Evolutionary conservation across 1,284 basidiomycete genomes (phyloP).

Genomic region (Rhodotorula sp.): DNA sequence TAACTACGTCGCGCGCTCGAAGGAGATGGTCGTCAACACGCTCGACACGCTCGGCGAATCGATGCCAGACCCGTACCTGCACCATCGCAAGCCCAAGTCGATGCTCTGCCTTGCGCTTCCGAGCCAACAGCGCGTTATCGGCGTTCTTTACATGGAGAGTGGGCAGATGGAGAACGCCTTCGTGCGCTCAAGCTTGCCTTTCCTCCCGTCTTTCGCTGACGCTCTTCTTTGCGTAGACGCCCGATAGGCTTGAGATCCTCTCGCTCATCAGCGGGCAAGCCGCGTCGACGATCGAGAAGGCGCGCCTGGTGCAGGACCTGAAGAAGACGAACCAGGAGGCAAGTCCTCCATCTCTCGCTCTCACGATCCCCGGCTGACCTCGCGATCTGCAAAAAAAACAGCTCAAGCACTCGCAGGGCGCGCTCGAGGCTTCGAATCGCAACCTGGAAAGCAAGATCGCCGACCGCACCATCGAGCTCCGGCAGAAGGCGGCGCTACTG

Average conservation of each 20-base stretch:
- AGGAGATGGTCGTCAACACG: slow-evolving; percentile 33
- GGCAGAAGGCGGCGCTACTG: slow-evolving; percentile 23
- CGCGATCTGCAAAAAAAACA: not conserved
- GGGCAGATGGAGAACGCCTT: slow-evolving; percentile 38
- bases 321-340: slow-evolving; percentile 29
- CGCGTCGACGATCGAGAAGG: slow-evolving; percentile 36
- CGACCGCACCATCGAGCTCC: slow-evolving; percentile 32
- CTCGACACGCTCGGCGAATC: slow-evolving; percentile 28
- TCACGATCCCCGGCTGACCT: no score
- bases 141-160: slow-evolving; percentile 40
- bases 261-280: slow-evolving; percentile 39
- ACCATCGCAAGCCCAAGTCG: slow-evolving; percentile 25
- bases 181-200: not conserved
- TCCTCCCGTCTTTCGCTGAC: not conserved
- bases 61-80: slow-evolving; percentile 28
- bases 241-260: slow-evolving; percentile 41
- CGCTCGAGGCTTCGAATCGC: slow-evolving; percentile 37
- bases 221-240: slow-evolving; percentile 7
- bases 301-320: slow-evolving; percentile 36
- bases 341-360: not conserved
- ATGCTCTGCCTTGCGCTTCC: slow-evolving; percentile 36
- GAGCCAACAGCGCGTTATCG: slow-evolving; percentile 33
- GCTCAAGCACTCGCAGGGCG: slow-evolving; percentile 32
- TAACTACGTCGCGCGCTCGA: slow-evolving; percentile 35
- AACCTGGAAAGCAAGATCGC: slow-evolving; percentile 34